Evolutionary conservation across 2,329 filamentous ascomycete genomes (phyloP).

Genomic region (Curvularia spicifera): DNA sequence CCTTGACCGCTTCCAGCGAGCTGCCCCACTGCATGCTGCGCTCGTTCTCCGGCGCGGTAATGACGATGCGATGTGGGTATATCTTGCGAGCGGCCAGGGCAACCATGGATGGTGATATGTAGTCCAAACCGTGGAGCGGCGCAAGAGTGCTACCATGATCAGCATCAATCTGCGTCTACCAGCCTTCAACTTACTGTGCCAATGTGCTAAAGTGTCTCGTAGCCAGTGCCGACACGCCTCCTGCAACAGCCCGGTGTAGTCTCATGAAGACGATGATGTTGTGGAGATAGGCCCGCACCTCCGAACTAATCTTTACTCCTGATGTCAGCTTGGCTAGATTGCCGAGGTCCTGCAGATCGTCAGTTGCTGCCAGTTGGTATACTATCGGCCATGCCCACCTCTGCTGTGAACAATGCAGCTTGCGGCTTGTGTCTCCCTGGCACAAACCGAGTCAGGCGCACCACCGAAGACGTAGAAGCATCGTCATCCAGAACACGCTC

Average conservation of each 20-base stretch:
- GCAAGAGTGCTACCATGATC: constrained; percentile 67
- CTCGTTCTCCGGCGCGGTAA: constrained; percentile 74
- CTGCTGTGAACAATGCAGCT: constrained; percentile 51
- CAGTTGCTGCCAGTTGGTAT: background rate
- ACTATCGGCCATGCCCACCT: constrained; percentile 46
- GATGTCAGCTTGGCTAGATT: constrained; percentile 65
- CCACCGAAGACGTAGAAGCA: constrained; percentile 47
- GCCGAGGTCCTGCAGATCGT: constrained; percentile 57
- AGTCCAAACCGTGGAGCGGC: constrained; percentile 79
- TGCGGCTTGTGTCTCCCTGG: constrained; percentile 23
- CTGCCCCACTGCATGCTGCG: constrained; percentile 95
- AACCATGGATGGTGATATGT: constrained; percentile 83
- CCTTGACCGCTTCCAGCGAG: constrained; percentile 70
- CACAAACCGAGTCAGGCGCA: constrained; percentile 38
- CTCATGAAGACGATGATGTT: constrained; percentile 88
- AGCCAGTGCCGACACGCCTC: constrained; percentile 77
- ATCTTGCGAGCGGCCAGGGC: constrained; percentile 83
- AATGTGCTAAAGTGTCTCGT: constrained; percentile 78
- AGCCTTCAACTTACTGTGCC: constrained; percentile 55
- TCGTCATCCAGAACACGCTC: constrained; percentile 34
- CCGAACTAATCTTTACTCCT: constrained; percentile 70
- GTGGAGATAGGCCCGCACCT: constrained; percentile 83
- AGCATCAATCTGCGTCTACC: constrained; percentile 25
- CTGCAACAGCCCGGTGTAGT: constrained; percentile 81
- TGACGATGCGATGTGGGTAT: constrained; percentile 81